Conservation (phyloP, 768 basidiomycete species). For the Boletus barrowsii region DNA sequence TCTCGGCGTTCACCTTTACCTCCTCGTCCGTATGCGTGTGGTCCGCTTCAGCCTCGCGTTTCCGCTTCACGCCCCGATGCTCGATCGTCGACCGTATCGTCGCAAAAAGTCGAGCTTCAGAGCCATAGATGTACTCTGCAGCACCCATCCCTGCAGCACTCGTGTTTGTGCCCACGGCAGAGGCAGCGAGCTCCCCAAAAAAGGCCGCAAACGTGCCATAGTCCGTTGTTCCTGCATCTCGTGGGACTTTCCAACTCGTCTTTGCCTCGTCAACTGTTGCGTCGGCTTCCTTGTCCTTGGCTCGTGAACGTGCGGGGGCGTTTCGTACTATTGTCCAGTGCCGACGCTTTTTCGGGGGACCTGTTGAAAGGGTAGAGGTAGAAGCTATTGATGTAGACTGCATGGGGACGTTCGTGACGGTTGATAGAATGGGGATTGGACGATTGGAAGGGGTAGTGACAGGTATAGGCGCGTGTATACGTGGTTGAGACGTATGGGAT, state of each 20-base stretch:
- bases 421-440: slow-evolving; percentile 15
- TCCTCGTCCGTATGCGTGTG: not conserved
- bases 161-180: slow-evolving; percentile 24
- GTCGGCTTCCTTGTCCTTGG: slow-evolving; percentile 54
- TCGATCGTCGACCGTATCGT: slow-evolving; percentile 39
- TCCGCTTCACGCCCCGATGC: slow-evolving; percentile 18
- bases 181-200: slow-evolving; percentile 39
- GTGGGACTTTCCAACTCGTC: slow-evolving; percentile 46
- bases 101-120: slow-evolving; percentile 27
- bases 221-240: slow-evolving; percentile 54
- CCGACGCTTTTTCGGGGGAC: slow-evolving; percentile 35
- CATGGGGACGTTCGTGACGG: slow-evolving; percentile 1
- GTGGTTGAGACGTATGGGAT: not conserved
- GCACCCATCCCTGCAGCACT: slow-evolving; percentile 6
- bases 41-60: slow-evolving; percentile 13
- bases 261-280: slow-evolving; percentile 25
- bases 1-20: slow-evolving; percentile 14
- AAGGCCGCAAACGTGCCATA: slow-evolving; percentile 61
- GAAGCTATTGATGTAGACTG: not conserved
- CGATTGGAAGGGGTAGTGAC: slow-evolving; percentile 25
- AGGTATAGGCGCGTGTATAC: slow-evolving; percentile 26
- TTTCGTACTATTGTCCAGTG: slow-evolving; percentile 65
- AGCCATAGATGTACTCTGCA: slow-evolving; percentile 10
- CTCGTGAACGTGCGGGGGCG: slow-evolving; percentile 43
- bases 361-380: not conserved